Conservation (phyloP, 495 filamentous ascomycete species). For the Jackrogersella minutella region DNA sequence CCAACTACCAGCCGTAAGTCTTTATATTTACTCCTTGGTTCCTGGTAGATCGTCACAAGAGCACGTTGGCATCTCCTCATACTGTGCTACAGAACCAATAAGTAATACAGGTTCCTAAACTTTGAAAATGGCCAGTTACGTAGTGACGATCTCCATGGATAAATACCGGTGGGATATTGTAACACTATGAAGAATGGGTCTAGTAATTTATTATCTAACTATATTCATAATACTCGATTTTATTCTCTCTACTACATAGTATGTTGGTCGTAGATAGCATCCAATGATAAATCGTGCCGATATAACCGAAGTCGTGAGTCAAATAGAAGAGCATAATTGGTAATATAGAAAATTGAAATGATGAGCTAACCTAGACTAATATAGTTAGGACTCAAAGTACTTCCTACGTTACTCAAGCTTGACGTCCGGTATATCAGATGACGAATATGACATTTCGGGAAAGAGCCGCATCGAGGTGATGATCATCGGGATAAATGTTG, state of each 20-base stretch:
- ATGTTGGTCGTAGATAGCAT: not conserved
- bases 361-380: not conserved
- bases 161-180: not conserved
- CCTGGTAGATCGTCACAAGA: not conserved
- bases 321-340: not conserved
- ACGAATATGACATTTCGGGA: not conserved
- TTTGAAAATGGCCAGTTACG: not conserved
- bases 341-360: not conserved
- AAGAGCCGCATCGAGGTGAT: slow-evolving; percentile 6
- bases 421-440: not conserved
- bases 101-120: not conserved
- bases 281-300: not conserved
- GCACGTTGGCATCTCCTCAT: not conserved
- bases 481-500: slow-evolving; percentile 26
- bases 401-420: slow-evolving; percentile 3
- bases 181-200: not conserved
- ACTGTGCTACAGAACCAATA: not conserved
- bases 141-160: slow-evolving; percentile 21
- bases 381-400: not conserved
- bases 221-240: not conserved
- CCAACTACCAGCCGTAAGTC: not conserved
- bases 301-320: not conserved
- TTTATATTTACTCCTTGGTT: not conserved
- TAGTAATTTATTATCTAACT: not conserved
- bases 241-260: not conserved